phyloP scores from a whole-genome alignment of 495 filamentous ascomycete species.

The Hypoxylon intermedium region DNA sequence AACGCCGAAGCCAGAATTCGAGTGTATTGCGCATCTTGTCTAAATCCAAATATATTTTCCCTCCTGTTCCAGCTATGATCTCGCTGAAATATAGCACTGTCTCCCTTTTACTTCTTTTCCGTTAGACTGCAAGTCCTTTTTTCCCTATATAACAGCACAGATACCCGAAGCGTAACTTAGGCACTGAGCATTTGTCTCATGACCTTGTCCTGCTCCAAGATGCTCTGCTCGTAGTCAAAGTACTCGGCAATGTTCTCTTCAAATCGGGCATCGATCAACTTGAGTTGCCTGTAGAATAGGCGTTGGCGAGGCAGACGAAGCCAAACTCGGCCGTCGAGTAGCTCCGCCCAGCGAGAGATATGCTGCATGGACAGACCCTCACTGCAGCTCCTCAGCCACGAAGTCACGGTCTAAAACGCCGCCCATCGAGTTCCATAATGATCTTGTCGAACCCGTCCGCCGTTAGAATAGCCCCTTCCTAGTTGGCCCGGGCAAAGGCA shows the following conservation, averaged over 20 bases:
- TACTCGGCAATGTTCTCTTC: conserved; percentile 74
- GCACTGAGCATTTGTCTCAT: conserved; percentile 60
- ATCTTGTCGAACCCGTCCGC: conserved; percentile 77
- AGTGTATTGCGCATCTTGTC: conserved; percentile 12
- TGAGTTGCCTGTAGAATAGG: conserved; percentile 49
- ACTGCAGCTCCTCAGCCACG: conserved; percentile 89
- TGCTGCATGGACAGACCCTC: too few relatives aligned
- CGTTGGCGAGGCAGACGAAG: too few relatives aligned
- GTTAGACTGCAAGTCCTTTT: neutral
- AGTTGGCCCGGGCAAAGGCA: conserved; percentile 87
- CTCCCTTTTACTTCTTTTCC: neutral
- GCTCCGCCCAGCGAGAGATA: too few relatives aligned
- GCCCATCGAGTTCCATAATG: conserved; percentile 84
- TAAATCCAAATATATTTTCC: conserved; percentile 16
- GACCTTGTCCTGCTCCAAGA: conserved; percentile 79
- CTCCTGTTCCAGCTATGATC: neutral
- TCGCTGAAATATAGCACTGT: neutral
- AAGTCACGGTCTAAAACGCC: conserved; percentile 89
- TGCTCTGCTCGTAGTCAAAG: conserved; percentile 83
- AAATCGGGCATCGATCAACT: conserved; percentile 75
- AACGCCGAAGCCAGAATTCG: neutral
- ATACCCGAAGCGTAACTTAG: conserved; percentile 20
- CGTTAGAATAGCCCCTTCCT: conserved; percentile 76
- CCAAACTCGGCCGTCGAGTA: too few relatives aligned
- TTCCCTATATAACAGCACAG: neutral